These are phyloP conservation scores for Hypomontagnella submonticulosa DNA, from an alignment of 495 filamentous ascomycete genomes.

Conservation along the genomic window DNA sequence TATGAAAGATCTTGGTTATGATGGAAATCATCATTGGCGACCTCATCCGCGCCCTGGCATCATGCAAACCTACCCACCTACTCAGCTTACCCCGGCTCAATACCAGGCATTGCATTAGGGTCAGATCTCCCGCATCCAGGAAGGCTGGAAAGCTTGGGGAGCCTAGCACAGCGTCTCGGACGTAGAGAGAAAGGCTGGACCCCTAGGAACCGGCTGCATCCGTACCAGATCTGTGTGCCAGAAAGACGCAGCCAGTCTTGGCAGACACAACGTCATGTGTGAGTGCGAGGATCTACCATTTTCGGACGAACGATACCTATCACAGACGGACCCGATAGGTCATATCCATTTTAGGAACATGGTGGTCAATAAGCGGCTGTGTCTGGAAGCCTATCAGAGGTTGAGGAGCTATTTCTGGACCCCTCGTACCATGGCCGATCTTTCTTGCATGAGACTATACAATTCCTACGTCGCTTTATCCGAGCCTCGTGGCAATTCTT, in stretches of 20 bases:
- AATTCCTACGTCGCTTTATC: conserved; percentile 15
- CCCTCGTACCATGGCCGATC: conserved; percentile 6
- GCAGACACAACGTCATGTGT: conserved; percentile 43
- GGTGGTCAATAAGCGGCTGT: conserved; percentile 28
- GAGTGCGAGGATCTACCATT: conserved; percentile 39
- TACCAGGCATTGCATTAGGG: conserved; percentile 44
- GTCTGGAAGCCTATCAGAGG: conserved; percentile 31
- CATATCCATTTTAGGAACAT: conserved; percentile 41
- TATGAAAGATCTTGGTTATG: conserved; percentile 31
- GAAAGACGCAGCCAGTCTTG: conserved; percentile 37
- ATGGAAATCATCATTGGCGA: conserved; percentile 32
- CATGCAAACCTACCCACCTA: conserved; percentile 41
- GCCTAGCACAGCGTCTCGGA: conserved; percentile 31
- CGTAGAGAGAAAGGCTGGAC: conserved; percentile 30
- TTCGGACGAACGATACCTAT: conserved; percentile 43
- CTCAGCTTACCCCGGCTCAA: conserved; percentile 39
- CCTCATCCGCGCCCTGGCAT: conserved; percentile 41
- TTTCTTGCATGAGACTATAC: conserved; percentile 19
- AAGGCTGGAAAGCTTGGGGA: conserved; percentile 32
- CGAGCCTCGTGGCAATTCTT: conserved; percentile 29
- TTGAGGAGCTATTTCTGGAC: conserved; percentile 18
- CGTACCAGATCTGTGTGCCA: conserved; percentile 40
- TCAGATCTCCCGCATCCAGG: conserved; percentile 41
- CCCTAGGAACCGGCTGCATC: conserved; percentile 38
- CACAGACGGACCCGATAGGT: conserved; percentile 32